phyloP scores from a whole-genome alignment of 352 stramenopile genomes.

The Phytophthora colocasiae region DNA sequence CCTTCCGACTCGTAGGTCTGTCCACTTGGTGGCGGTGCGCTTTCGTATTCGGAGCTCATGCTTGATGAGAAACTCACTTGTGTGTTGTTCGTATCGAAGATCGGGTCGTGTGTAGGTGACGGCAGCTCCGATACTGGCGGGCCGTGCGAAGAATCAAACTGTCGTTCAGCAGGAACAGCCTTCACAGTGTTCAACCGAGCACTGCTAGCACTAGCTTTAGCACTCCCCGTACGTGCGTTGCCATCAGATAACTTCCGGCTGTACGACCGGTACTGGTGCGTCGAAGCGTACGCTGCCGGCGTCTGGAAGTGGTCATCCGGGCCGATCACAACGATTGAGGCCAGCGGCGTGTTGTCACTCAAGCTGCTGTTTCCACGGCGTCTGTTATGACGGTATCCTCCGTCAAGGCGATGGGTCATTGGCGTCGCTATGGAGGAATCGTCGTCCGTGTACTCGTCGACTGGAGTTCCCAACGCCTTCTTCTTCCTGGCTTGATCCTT shows the following conservation, averaged over 20 bases:
- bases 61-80: conserved; percentile 40
- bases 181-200: background rate
- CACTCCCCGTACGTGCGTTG: conserved; percentile 1
- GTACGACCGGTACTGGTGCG: conserved; percentile 16
- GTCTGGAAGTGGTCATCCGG: conserved; percentile 25
- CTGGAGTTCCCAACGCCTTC: conserved; percentile 39
- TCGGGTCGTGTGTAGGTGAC: conserved; percentile 8
- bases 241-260: background rate
- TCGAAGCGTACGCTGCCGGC: conserved; percentile 6
- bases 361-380: conserved; percentile 4
- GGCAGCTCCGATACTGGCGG: conserved; percentile 10
- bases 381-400: conserved; percentile 5
- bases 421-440: conserved; percentile 25
- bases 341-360: conserved; percentile 17
- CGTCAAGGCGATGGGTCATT: conserved; percentile 15
- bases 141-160: conserved; percentile 14
- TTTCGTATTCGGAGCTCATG: conserved; percentile 31
- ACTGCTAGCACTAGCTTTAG: background rate
- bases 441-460: conserved; percentile 28
- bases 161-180: background rate
- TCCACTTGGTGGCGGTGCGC: background rate
- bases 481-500: conserved; percentile 29
- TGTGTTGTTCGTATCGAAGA: conserved; percentile 34
- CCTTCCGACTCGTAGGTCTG: conserved; percentile 19
- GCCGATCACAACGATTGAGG: conserved; percentile 36